These are phyloP conservation scores for Arabis alpina DNA, from an alignment of 345 rosid genomes.

Conservation along the genomic window DNA sequence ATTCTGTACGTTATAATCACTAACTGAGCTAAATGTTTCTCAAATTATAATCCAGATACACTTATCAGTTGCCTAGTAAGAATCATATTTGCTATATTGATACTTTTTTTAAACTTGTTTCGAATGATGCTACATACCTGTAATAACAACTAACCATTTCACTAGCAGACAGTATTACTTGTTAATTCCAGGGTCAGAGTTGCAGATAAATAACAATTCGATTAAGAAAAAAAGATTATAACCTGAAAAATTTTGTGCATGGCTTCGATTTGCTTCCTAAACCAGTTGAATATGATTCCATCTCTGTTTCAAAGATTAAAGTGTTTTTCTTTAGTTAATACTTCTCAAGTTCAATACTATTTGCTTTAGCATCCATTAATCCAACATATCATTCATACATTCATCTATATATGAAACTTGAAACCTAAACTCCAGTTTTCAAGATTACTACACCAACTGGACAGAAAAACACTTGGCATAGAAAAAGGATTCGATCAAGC, in stretches of 20 bases:
- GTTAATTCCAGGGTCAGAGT: background rate
- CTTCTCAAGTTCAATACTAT: slow-evolving; percentile 34
- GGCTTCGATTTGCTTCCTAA: slow-evolving; percentile 99
- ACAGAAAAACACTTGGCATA: slow-evolving; percentile 25
- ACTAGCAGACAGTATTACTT: slow-evolving; percentile 33
- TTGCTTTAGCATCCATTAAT: slow-evolving; percentile 27
- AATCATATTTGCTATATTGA: background rate
- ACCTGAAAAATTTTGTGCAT: slow-evolving; percentile 99
- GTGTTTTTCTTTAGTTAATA: slow-evolving; percentile 41
- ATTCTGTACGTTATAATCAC: slow-evolving; percentile 6
- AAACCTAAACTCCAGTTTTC: slow-evolving; percentile 40
- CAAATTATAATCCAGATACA: background rate
- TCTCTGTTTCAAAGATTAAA: slow-evolving; percentile 88
- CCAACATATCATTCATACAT: slow-evolving; percentile 28
- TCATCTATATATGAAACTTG: slow-evolving; percentile 37
- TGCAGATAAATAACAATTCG: slow-evolving; percentile 33
- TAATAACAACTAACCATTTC: slow-evolving; percentile 37
- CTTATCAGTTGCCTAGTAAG: slow-evolving; percentile 8
- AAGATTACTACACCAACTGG: background rate
- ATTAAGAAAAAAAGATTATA: slow-evolving; percentile 64
- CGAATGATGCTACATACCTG: slow-evolving; percentile 30
- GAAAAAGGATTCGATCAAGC: slow-evolving; percentile 14
- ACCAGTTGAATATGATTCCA: slow-evolving; percentile 86
- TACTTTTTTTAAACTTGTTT: background rate
- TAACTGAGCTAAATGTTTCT: background rate